These are phyloP conservation scores for Brassica balearica DNA, from an alignment of 441 rosid species.

Conservation along the genomic window DNA sequence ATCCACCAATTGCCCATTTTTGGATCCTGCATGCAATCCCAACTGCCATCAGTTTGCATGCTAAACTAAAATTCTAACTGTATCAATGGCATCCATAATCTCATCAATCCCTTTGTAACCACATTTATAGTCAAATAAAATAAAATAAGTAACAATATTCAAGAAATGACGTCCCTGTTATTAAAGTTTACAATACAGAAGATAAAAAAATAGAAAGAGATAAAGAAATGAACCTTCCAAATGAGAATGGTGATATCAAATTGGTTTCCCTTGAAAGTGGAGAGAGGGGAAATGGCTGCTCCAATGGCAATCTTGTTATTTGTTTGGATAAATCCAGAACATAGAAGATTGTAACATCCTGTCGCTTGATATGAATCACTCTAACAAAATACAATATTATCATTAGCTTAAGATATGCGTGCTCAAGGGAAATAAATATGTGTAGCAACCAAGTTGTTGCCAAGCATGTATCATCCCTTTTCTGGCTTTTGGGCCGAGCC, in stretches of 20 bases:
- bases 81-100: background rate
- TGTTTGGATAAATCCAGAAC: constrained; percentile 75
- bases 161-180: background rate
- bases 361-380: constrained; percentile 80
- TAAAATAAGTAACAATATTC: background rate
- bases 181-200: background rate
- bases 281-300: constrained; percentile 75
- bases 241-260: constrained; percentile 70
- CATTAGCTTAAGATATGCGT: constrained; percentile 12
- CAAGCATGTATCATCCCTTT: background rate
- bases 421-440: background rate
- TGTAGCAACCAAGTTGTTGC: background rate
- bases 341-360: constrained; percentile 75
- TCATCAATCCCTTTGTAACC: background rate
- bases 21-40: constrained; percentile 57
- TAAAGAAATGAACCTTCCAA: constrained; percentile 58
- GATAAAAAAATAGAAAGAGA: background rate
- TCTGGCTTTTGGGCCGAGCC: constrained; percentile 29
- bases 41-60: background rate
- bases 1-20: constrained; percentile 80
- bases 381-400: constrained; percentile 37
- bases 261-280: constrained; percentile 52
- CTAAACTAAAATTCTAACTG: background rate
- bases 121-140: background rate
- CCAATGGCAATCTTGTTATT: constrained; percentile 74